Percentiles rank a stretch among this genome's conserved stretches.
phyloP scores from a whole-genome alignment of 305 asterid species.

The Solanum chacoense region DNA sequence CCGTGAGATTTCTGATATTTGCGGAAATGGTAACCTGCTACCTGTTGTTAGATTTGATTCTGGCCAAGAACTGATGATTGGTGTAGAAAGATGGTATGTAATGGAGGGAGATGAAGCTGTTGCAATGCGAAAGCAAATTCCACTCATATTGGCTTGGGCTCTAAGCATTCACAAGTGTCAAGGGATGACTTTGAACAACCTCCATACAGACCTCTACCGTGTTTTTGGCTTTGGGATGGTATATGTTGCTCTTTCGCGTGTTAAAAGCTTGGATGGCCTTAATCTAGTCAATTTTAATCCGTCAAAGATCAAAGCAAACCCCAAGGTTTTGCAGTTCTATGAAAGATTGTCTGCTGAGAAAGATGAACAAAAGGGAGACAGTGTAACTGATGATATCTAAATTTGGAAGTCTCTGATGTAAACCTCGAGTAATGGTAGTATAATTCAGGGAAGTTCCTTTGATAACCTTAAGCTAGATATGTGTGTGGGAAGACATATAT shows the following conservation, averaged over 20 bases:
- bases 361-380: constrained; percentile 7
- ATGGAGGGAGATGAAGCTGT: constrained; percentile 44
- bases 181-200: constrained; percentile 66
- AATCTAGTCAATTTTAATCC: constrained; percentile 42
- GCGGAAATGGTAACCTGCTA: constrained; percentile 35
- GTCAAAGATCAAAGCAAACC: constrained; percentile 47
- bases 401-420: neutral
- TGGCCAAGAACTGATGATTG: constrained; percentile 34
- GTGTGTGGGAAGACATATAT: neutral
- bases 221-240: constrained; percentile 76
- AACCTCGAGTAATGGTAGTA: neutral
- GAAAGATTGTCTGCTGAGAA: constrained; percentile 11
- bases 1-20: constrained; percentile 12
- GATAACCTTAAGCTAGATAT: neutral
- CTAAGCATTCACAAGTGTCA: constrained; percentile 79
- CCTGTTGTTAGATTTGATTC: constrained; percentile 70
- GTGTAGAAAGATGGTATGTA: constrained; percentile 47
- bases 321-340: constrained; percentile 61
- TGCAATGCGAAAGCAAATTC: constrained; percentile 55
- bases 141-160: constrained; percentile 74
- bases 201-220: constrained; percentile 45
- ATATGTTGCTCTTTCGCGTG: constrained; percentile 74
- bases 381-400: neutral
- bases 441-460: neutral
- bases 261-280: constrained; percentile 50